Evolutionary conservation across 345 rosid species (phyloP), one percentile per base, ranked within the genome.

Genomic region (Pugionium dolabratum): DNA sequence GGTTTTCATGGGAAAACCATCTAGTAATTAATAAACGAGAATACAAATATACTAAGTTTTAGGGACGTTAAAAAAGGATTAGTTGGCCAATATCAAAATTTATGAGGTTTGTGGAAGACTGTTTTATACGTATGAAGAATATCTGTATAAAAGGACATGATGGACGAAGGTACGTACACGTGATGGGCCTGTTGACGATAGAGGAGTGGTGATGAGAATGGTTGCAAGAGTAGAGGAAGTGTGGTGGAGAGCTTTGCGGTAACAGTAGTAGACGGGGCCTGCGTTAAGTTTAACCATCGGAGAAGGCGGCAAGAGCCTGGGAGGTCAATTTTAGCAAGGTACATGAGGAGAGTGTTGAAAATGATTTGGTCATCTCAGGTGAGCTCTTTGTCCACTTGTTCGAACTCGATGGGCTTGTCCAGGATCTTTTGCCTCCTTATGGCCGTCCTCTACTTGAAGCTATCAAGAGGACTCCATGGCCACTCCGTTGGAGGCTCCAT

Each of bases 191-290:
- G 25, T 89, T 85, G 80, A 76, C 92, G 2, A 86, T 79, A 42
- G 96, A 89, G 35, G 92, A 79, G 72, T 89, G 96, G 71, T 87
- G 98, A 46, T 91, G 98, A 29, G 98, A 91, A 59, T 87, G 98
- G 75, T 91, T 84, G 53, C 92, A 89, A 39, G 90, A 81, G 80
- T 89, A 91, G 51, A 91, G 88, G 64, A 52, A 86, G 68, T 88
- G 75, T 88, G 93, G 73, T 91, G 97, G 2, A 91, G 73, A 4
- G 86, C 91, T 46, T 86, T 68, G 49, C 88, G 97, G 9, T 86
- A 59, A 96, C 97, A 91, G 55, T 86, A 91, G 75, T 88, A 88
- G 7, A 91, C 90, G 0, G 88, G 96, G 4, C 96, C 96, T 0
- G 79, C 78, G 49, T 91, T 94, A 26, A 91, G 79, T 6, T 85